Base-by-base conservation (phyloP, 306 rosid species). In the Vicia villosa region DNA sequence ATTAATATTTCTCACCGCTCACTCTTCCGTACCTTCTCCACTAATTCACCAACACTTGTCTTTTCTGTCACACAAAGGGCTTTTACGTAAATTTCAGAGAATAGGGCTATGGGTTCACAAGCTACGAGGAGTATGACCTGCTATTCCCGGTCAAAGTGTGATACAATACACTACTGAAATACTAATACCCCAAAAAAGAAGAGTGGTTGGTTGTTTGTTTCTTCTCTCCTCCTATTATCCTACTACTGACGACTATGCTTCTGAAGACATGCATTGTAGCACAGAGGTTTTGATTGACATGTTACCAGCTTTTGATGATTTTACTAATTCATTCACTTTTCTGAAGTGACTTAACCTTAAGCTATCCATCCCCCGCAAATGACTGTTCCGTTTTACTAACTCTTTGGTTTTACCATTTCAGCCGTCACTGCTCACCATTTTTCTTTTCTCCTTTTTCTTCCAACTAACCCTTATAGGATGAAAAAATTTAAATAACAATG, bases 321-420 rank as follows among this genome's bases (percentile, higher is more conserved):
- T 46, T 76, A 83, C 75, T 79, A 83, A 34, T 66, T 56, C 73
- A 45, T 22, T 77, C 64, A 77, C 65, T 58, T 78, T 66, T 68
- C 63, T 56, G 96, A 88, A 81, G 91, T 88, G 97, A 91, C 93
- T 20, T 56, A 88, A 72, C 96, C 97, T 91, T 88, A 88, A 85
- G 86, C 79, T 32, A 40, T 68, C 79, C 70, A 32, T 46, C 79
- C 73, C 70, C 83, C 77, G 69, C 79, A 65, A 70, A 34, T 60
- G 34, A 73, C 88, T 83, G 86, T 70, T 68, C 80, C 79, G 16
- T 52, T 63, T 32, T 6, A 34, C 38, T 6, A 34, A 7, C 50
- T 5, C 65, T 12, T 57, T 49, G 4, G 51, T 28, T 8, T 16
- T 37, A 75, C 40, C n/a, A n/a, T 55, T 49, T 17, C 82, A 77